Evolutionary conservation across 2,329 filamentous ascomycete species (phyloP).

Genomic region (Colletotrichum musae): DNA sequence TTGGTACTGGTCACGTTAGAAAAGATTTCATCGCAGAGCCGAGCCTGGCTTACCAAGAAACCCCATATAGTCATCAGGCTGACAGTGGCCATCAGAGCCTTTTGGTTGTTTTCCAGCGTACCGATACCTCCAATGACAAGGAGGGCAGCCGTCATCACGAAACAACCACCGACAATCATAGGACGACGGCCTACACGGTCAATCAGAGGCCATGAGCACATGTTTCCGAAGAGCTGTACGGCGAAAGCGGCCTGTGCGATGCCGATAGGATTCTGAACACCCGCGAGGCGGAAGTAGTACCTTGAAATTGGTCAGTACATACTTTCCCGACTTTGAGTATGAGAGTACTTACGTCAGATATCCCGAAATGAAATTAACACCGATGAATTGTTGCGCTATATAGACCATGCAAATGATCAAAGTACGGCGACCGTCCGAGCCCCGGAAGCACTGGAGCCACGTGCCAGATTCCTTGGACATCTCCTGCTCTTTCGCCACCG

Average conservation of each 20-base stretch:
- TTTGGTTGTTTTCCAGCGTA: conserved; percentile 43
- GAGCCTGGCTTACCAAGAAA: conserved; percentile 33
- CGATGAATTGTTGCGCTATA: conserved; percentile 49
- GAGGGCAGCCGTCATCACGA: conserved; percentile 47
- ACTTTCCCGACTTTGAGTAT: not conserved
- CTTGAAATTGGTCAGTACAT: conserved; percentile 46
- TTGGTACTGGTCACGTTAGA: conserved; percentile 1
- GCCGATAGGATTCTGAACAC: conserved; percentile 47
- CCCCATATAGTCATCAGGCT: conserved; percentile 48
- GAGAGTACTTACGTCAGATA: conserved; percentile 48
- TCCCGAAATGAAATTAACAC: conserved; percentile 49
- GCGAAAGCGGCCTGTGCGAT: conserved; percentile 49
- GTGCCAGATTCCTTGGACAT: conserved; percentile 40
- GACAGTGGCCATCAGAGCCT: conserved; percentile 45
- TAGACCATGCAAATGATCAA: conserved; percentile 51
- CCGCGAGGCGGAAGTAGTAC: conserved; percentile 48
- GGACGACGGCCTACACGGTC: conserved; percentile 49
- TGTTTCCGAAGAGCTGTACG: conserved; percentile 49
- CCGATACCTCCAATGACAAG: conserved; percentile 51
- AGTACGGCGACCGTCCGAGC: conserved; percentile 47
- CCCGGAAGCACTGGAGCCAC: conserved; percentile 49
- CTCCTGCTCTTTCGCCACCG: conserved; percentile 45
- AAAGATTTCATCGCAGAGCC: not conserved
- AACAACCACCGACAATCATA: conserved; percentile 47
- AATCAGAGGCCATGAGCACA: conserved; percentile 49